Base-by-base conservation (phyloP, 192 early-diverging fungal species). In the Chytriomyces sp. region DNA sequence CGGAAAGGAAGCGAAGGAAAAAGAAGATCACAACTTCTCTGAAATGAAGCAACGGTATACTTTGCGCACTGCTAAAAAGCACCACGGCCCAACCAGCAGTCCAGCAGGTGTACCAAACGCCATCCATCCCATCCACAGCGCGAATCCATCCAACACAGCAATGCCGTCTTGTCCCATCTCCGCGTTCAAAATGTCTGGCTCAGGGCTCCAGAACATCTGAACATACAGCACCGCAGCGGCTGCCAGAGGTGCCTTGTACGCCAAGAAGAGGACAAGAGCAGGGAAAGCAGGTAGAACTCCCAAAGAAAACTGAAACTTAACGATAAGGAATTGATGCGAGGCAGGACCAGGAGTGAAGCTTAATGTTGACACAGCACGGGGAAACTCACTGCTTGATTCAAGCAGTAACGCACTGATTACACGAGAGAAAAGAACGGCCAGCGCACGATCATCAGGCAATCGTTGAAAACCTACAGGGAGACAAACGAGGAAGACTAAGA, bases 81-180 rank as follows among this genome's bases (percentile, higher is more conserved):
- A 9, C 73, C 73, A 75, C 16, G 73, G 73, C 7, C 73, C 73
- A 50, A 47, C 49, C 16, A 75, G 13, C 16, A 75, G 47, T 8
- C 73, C 73, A 3, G 45, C 57, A 10, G 73, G 73, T 26, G 45
- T 26, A 8, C 63, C 73, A 50, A 66, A 0, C 45, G 73, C 73
- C 73, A 75, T 75, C 73, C 73, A 75, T 13, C 73, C 73, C 57
- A 75, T 60, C 73, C 73, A 75, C 16, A 57, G 53, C 53, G 53
- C 2, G 66, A 96, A 88, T 69, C 89, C 90, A 72, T 78, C 77
- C 10, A 78, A 18, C 7, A 70, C 49, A 6, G 20, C 68, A 44
- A 78, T 71, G 24, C 77, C 77, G 44, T 78, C 77, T 18, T 20
- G 18, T 43, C 77, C 77, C 69, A 78, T 72, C 7, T 43, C 10